Evolutionary conservation across 495 filamentous ascomycete genomes (phyloP), one percentile per base, ranked within the genome.

Genomic region (Pyronema domesticum): DNA sequence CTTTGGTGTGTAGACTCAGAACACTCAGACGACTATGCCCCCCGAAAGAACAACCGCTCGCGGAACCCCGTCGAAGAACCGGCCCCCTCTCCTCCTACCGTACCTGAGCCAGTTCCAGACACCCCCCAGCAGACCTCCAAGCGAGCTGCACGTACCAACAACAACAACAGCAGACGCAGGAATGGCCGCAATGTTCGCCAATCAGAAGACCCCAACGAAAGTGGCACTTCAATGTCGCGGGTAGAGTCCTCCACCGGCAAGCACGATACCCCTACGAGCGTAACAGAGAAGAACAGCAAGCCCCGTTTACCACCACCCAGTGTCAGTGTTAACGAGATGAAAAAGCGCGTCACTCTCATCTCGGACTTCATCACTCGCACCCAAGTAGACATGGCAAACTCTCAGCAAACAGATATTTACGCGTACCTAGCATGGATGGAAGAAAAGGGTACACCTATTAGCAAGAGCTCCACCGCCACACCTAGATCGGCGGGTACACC

Each of bases 291-390:
- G 36, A 55, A 63, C 36, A 66, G 63, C 33, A 66, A 66, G 40
- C 63, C 63, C 35, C 57, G 63, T 46, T 57, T 66, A 47, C 63
- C 63, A 52, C 56, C 64, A 43, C 56, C 63, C 59, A 86, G 83
- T 65, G 79, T 88, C 47, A 89, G 78, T 30, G 84, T 95, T 80
- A 82, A 81, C 55, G 89, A 95, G 58, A 91, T 95, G 83, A 87
- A 86, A 68, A 77, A 84, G 56, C 78, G 85, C 7, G 88, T 88
- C 3, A 78, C 80, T 1, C 81, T 74, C 11, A 89, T 98, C 53
- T 72, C 93, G 13, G 87, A 94, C 42, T 95, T 85, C 67, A 95
- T 98, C 60, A 80, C 84, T 7, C 78, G 85, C 45, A 89, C 86
- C 58, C 89, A 95, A 61, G 74, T 94, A 10, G 91, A 98, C 65